Conservation (phyloP, 2,329 filamentous ascomycete species). For the Ophiostoma sp. region DNA sequence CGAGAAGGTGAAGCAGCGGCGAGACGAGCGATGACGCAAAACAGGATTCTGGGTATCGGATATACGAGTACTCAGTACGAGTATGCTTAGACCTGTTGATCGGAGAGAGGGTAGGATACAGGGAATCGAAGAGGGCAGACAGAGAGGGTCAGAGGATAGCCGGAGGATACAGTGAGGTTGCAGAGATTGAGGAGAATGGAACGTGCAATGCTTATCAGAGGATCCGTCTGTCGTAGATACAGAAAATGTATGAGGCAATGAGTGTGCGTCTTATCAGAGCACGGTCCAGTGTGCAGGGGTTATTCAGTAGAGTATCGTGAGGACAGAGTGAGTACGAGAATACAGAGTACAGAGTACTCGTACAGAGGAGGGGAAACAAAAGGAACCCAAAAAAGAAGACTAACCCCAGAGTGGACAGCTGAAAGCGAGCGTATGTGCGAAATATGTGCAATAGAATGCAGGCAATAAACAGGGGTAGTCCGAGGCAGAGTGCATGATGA, state of each 20-base stretch:
- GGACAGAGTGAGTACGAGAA: neutral
- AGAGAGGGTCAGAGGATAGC: neutral
- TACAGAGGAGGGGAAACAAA: neutral
- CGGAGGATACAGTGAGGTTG: too few species aligned
- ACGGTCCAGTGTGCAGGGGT: neutral
- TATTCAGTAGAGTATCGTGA: too few species aligned
- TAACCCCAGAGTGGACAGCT: neutral
- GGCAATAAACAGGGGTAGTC: conserved; percentile 1
- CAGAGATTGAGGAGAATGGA: neutral
- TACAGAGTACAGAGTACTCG: neutral
- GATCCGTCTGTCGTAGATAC: neutral
- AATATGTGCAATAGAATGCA: conserved; percentile 8
- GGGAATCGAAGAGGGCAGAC: neutral
- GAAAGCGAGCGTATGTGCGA: neutral
- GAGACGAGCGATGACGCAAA: neutral
- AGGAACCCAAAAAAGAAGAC: neutral
- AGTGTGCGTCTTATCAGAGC: neutral
- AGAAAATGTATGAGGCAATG: neutral
- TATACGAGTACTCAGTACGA: too few species aligned
- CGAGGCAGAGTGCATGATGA: neutral
- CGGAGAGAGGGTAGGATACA: neutral
- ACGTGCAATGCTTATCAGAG: conserved; percentile 4
- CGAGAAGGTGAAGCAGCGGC: neutral
- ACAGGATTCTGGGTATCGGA: too few species aligned
- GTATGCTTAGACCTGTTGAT: too few species aligned